phyloP scores from a whole-genome alignment of 1,139 yeast genomes.

The Sugiyamaella grinbergsii region DNA sequence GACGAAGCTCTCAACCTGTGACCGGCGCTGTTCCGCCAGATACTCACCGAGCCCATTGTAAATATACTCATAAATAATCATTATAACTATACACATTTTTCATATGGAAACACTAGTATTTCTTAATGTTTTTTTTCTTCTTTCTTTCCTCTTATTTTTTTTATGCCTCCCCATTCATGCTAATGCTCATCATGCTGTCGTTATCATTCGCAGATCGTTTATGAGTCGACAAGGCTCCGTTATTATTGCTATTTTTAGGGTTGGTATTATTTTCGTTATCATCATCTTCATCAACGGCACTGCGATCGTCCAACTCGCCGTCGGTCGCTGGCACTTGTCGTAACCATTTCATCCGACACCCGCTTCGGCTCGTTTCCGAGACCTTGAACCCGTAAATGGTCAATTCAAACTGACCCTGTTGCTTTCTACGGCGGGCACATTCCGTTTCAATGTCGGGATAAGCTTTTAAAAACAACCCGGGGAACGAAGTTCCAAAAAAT shows the following conservation, averaged over 20 bases:
- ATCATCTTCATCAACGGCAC: constrained; percentile 19
- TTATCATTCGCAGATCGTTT: constrained; percentile 21
- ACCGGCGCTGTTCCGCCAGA: neutral
- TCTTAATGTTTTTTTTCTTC: no score
- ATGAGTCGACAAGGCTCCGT: constrained; percentile 5
- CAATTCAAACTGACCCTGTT: constrained; percentile 63
- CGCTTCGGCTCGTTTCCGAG: constrained; percentile 71
- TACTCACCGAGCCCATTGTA: neutral
- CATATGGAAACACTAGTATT: neutral
- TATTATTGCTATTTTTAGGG: neutral
- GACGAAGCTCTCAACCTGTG: constrained; percentile 29
- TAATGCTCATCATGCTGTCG: constrained; percentile 28
- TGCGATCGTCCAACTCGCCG: constrained; percentile 19
- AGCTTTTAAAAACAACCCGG: constrained; percentile 86
- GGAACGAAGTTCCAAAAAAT: constrained; percentile 93
- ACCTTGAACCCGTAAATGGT: constrained; percentile 87
- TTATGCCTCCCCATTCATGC: constrained; percentile 26
- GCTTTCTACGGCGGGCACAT: constrained; percentile 53
- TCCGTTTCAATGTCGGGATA: constrained; percentile 76
- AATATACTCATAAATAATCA: constrained; percentile 13
- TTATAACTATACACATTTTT: constrained; percentile 11
- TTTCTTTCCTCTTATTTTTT: no score
- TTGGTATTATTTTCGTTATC: constrained; percentile 11
- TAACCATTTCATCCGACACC: constrained; percentile 95
- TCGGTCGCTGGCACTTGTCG: constrained; percentile 63